These are phyloP conservation scores for Trichoderma gamsii DNA, from an alignment of 495 filamentous ascomycete genomes.

Conservation along the genomic window DNA sequence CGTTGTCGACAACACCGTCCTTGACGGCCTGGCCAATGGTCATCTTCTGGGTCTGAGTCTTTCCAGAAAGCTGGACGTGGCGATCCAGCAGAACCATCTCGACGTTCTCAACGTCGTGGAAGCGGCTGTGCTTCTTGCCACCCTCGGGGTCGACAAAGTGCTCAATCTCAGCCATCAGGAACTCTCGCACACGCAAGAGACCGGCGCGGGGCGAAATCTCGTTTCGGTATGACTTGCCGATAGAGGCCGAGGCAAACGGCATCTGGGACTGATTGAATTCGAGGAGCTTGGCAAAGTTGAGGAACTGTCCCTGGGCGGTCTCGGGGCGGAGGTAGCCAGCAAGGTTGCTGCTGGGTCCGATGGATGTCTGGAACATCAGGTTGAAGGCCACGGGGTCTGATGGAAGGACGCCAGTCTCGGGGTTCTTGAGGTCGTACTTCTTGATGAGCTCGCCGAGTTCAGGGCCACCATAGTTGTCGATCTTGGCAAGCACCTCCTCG, in stretches of 20 bases:
- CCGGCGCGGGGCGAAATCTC: slow-evolving; percentile 71
- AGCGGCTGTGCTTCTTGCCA: slow-evolving; percentile 67
- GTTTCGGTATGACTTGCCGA: slow-evolving; percentile 75
- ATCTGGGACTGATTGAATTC: slow-evolving; percentile 68
- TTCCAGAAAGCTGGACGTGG: slow-evolving; percentile 63
- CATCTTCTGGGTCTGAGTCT: slow-evolving; percentile 54
- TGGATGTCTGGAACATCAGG: slow-evolving; percentile 71
- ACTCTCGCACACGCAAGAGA: slow-evolving; percentile 72
- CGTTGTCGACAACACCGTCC: slow-evolving; percentile 66
- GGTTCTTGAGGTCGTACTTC: slow-evolving; percentile 66
- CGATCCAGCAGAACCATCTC: slow-evolving; percentile 65
- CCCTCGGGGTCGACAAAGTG: slow-evolving; percentile 68
- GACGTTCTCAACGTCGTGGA: slow-evolving; percentile 59
- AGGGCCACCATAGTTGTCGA: slow-evolving; percentile 69
- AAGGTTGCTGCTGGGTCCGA: slow-evolving; percentile 57
- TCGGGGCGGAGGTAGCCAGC: slow-evolving; percentile 65
- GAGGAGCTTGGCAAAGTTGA: slow-evolving; percentile 70
- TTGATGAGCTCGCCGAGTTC: slow-evolving; percentile 65
- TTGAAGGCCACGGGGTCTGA: slow-evolving; percentile 65
- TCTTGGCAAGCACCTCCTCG: slow-evolving; percentile 64
- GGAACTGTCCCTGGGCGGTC: slow-evolving; percentile 71
- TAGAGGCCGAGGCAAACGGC: slow-evolving; percentile 72
- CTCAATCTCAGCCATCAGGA: slow-evolving; percentile 79
- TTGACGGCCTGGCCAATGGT: slow-evolving; percentile 67
- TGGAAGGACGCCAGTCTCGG: slow-evolving; percentile 52